Conservation (phyloP, 1,284 basidiomycete genomes). For the Sporisorium iseilematis-ciliati region DNA sequence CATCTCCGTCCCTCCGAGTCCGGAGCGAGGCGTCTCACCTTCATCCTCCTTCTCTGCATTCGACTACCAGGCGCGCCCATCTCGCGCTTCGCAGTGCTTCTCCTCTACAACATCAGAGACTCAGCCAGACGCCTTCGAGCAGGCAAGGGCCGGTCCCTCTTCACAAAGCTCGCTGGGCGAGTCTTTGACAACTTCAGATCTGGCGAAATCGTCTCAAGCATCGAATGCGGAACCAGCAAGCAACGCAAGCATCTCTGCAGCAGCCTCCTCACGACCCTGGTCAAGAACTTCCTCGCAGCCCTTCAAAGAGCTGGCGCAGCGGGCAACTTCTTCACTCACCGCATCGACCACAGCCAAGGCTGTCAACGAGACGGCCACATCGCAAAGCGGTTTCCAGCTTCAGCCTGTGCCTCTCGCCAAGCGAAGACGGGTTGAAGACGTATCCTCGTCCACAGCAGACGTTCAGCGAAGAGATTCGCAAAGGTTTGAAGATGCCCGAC, state of each 20-base stretch:
- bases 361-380: background rate
- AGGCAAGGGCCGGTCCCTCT: background rate
- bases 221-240: background rate
- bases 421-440: slow-evolving; percentile 34
- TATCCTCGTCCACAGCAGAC: background rate
- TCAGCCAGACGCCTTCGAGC: background rate
- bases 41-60: slow-evolving; percentile 33
- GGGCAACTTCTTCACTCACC: background rate
- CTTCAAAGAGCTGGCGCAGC: slow-evolving; percentile 5
- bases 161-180: background rate
- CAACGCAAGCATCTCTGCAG: background rate
- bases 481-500: slow-evolving; percentile 12
- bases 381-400: slow-evolving; percentile 25
- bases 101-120: slow-evolving; percentile 4
- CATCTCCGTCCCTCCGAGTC: slow-evolving; percentile 19
- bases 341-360: background rate
- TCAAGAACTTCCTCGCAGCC: slow-evolving; percentile 13
- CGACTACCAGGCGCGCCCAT: slow-evolving; percentile 15
- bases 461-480: background rate
- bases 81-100: slow-evolving; percentile 13
- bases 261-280: slow-evolving; percentile 11
- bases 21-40: slow-evolving; percentile 34
- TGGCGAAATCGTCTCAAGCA: background rate
- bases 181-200: background rate
- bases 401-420: slow-evolving; percentile 34